Evolutionary conservation across 306 rosid species (phyloP).

Genomic region (Cicer yamashitae): DNA sequence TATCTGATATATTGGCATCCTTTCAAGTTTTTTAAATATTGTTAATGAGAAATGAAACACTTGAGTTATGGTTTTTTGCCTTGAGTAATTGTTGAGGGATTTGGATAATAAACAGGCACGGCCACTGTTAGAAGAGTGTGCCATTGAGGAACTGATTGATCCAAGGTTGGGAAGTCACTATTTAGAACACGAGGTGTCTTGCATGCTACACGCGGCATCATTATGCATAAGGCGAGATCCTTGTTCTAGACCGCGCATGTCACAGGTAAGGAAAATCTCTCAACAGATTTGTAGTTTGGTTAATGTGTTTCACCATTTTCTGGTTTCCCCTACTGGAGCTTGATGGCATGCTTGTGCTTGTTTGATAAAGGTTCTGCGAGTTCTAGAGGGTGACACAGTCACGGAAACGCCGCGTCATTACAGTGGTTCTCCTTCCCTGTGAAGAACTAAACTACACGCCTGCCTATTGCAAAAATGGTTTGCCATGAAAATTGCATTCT

Average conservation of each 20-base stretch:
- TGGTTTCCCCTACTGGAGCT: conserved; percentile 17
- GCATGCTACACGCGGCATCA: conserved; percentile 94
- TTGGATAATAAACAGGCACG: conserved; percentile 72
- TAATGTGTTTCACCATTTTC: conserved; percentile 6
- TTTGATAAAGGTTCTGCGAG: conserved; percentile 73
- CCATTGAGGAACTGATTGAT: conserved; percentile 83
- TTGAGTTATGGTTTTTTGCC: not conserved
- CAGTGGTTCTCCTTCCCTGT: conserved; percentile 46
- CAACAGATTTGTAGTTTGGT: not conserved
- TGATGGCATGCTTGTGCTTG: conserved; percentile 14
- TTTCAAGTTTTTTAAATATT: conserved; percentile 14
- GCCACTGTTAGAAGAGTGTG: conserved; percentile 77
- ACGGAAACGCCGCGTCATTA: conserved; percentile 59
- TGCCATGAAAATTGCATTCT: conserved; percentile 29
- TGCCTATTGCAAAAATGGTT: conserved; percentile 55
- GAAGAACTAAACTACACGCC: conserved; percentile 43
- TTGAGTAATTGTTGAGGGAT: conserved; percentile 45
- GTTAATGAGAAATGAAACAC: conserved; percentile 27
- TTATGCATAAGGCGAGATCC: conserved; percentile 92
- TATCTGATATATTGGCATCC: conserved; percentile 8
- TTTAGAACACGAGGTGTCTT: conserved; percentile 83
- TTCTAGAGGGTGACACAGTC: conserved; percentile 82
- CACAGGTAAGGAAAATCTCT: conserved; percentile 63
- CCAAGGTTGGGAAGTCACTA: conserved; percentile 76
- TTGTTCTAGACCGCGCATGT: conserved; percentile 92